Conservation (phyloP, 768 basidiomycete species). For the Amanita fuliginea region DNA sequence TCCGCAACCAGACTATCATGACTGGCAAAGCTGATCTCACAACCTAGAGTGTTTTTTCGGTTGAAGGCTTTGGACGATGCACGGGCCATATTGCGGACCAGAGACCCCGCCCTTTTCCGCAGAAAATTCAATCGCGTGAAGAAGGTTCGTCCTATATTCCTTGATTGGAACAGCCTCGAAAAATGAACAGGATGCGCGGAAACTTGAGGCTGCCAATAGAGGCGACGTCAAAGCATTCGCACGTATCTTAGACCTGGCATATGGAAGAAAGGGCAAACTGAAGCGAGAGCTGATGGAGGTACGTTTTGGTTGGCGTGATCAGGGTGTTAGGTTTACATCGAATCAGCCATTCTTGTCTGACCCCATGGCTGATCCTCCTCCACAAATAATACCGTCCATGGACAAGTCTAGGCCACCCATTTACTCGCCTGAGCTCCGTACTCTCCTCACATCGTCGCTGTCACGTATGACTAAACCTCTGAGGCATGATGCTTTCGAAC, state of each 20-base stretch:
- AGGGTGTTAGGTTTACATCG: not conserved
- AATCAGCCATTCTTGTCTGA: slow-evolving; percentile 46
- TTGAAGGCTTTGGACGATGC: slow-evolving; percentile 50
- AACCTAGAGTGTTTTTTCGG: slow-evolving; percentile 51
- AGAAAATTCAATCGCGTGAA: slow-evolving; percentile 37
- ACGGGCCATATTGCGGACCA: slow-evolving; percentile 25
- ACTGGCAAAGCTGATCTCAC: not conserved
- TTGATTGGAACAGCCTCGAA: not conserved
- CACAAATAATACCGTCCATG: slow-evolving; percentile 37
- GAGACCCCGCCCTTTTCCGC: slow-evolving; percentile 17
- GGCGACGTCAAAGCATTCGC: slow-evolving; percentile 40
- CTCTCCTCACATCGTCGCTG: slow-evolving; percentile 44
- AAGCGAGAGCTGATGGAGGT: slow-evolving; percentile 63
- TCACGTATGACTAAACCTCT: slow-evolving; percentile 39
- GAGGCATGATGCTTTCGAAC: slow-evolving; percentile 23
- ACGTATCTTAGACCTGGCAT: slow-evolving; percentile 56
- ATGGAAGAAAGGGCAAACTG: slow-evolving; percentile 65
- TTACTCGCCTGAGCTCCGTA: slow-evolving; percentile 49
- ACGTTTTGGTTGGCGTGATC: slow-evolving; percentile 1
- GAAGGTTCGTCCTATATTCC: slow-evolving; percentile 28
- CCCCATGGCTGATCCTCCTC: slow-evolving; percentile 26
- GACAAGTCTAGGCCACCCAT: slow-evolving; percentile 51
- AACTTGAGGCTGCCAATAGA: slow-evolving; percentile 41
- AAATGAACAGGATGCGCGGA: slow-evolving; percentile 36
- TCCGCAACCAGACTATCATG: slow-evolving; percentile 11